Conservation (phyloP, 768 basidiomycete genomes). For the Leccinum subgranulosum region DNA sequence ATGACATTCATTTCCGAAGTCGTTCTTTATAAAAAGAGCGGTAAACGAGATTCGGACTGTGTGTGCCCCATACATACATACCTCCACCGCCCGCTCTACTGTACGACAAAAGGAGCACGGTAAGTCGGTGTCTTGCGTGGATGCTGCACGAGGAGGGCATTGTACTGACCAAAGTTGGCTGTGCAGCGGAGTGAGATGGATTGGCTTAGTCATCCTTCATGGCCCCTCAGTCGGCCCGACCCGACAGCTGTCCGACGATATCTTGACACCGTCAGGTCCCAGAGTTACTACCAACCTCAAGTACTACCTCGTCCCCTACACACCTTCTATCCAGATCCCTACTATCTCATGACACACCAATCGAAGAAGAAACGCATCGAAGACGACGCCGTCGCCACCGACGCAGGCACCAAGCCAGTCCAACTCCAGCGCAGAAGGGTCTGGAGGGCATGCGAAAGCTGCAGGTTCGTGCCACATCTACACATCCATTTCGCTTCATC, state of each 20-base stretch:
- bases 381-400: constrained; percentile 48
- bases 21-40: constrained; percentile 28
- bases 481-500: constrained; percentile 4
- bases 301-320: constrained; percentile 18
- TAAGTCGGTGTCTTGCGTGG: constrained; percentile 18
- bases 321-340: constrained; percentile 40
- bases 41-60: constrained; percentile 9
- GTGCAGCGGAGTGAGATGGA: constrained; percentile 25
- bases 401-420: constrained; percentile 64
- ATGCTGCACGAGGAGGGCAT: constrained; percentile 14
- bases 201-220: constrained; percentile 31
- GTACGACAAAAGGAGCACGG: constrained; percentile 10
- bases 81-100: constrained; percentile 14
- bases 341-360: constrained; percentile 48
- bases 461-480: constrained; percentile 54
- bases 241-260: constrained; percentile 34
- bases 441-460: constrained; percentile 89
- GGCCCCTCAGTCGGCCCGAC: constrained; percentile 33
- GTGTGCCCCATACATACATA: constrained; percentile 10
- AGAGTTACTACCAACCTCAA: constrained; percentile 20
- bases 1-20: constrained; percentile 35
- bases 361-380: constrained; percentile 78
- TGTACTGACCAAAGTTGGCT: constrained; percentile 21
- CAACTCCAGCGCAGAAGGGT: constrained; percentile 78
- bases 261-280: constrained; percentile 25